A percentile compares a stretch with the other conserved stretches of the same genome.
These are phyloP conservation scores for Candida pseudoviswanathii DNA, from an alignment of 1,139 yeast species.

Conservation along the genomic window DNA sequence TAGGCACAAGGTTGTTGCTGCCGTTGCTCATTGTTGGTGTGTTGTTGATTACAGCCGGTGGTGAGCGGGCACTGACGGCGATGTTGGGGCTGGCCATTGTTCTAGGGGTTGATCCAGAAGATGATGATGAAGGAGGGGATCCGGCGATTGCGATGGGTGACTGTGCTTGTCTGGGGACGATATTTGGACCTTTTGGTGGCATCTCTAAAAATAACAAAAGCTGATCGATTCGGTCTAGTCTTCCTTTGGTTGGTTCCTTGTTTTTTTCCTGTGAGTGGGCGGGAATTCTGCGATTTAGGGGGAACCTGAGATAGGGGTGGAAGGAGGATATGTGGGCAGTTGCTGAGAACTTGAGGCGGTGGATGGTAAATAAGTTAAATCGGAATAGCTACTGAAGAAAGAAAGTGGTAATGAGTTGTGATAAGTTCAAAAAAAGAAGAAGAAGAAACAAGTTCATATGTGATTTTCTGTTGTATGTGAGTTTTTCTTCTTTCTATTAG, in stretches of 20 bases:
- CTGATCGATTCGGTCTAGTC: not conserved
- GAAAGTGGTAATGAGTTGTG: not conserved
- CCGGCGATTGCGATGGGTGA: slow-evolving; percentile 34
- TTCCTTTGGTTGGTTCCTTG: not conserved
- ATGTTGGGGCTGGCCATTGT: slow-evolving; percentile 13
- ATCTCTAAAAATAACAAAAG: slow-evolving; percentile 15
- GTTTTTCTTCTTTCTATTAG: not conserved
- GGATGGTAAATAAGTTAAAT: too few relatives aligned
- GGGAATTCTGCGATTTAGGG: not conserved
- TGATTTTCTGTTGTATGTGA: not conserved
- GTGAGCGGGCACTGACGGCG: slow-evolving; percentile 7
- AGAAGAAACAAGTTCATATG: not conserved
- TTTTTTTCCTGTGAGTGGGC: not conserved
- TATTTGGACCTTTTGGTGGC: slow-evolving; percentile 29
- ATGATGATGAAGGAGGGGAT: slow-evolving; percentile 21
- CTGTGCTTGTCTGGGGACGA: slow-evolving; percentile 44
- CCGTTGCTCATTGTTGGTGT: not conserved
- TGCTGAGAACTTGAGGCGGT: too few relatives aligned
- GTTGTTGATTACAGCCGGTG: slow-evolving; percentile 5
- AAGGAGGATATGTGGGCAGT: not conserved
- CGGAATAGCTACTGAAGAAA: too few relatives aligned
- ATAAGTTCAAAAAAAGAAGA: not conserved
- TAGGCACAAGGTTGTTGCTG: slow-evolving; percentile 5
- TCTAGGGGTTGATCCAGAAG: slow-evolving; percentile 17
- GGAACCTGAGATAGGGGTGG: too few relatives aligned